Evolutionary conservation across 345 rosid species (phyloP).

Genomic region (Eucalyptus leucophloia): DNA sequence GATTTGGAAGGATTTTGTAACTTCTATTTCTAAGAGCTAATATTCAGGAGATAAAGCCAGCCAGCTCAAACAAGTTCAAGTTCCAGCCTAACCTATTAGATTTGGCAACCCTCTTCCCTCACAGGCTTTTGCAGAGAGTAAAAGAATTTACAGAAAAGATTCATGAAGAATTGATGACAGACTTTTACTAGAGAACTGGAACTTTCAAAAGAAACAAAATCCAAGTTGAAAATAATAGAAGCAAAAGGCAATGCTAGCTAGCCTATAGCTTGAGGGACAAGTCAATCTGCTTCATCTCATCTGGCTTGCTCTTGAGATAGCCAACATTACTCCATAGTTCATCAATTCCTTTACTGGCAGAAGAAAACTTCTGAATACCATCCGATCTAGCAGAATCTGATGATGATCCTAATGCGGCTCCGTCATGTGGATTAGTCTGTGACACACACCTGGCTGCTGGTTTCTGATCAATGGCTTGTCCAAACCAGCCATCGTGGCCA

Average conservation of each 20-base stretch:
- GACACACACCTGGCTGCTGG: slow-evolving; percentile 28
- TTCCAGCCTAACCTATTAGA: not conserved
- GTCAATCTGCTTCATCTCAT: slow-evolving; percentile 68
- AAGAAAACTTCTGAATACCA: slow-evolving; percentile 16
- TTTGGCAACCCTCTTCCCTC: not conserved
- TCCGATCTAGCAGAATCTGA: slow-evolving; percentile 16
- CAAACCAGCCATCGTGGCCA: slow-evolving; percentile 25
- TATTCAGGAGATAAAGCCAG: not conserved
- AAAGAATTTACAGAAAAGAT: not conserved
- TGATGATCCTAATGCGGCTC: slow-evolving; percentile 6
- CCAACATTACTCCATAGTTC: slow-evolving; percentile 28
- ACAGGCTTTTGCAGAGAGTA: not conserved
- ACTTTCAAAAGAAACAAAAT: not conserved
- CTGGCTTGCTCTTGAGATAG: slow-evolving; percentile 37
- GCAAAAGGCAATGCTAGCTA: not conserved
- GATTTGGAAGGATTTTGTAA: not conserved
- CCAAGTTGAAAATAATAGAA: not conserved
- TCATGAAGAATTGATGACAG: not conserved
- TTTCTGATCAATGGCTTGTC: slow-evolving; percentile 25
- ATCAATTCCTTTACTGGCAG: slow-evolving; percentile 4
- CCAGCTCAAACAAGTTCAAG: not conserved
- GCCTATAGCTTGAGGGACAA: slow-evolving; percentile 83
- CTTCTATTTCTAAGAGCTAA: not conserved
- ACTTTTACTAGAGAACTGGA: not conserved
- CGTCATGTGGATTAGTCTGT: slow-evolving; percentile 2